Conservation (phyloP, 305 asterid species). For the Solanum hybrid region DNA sequence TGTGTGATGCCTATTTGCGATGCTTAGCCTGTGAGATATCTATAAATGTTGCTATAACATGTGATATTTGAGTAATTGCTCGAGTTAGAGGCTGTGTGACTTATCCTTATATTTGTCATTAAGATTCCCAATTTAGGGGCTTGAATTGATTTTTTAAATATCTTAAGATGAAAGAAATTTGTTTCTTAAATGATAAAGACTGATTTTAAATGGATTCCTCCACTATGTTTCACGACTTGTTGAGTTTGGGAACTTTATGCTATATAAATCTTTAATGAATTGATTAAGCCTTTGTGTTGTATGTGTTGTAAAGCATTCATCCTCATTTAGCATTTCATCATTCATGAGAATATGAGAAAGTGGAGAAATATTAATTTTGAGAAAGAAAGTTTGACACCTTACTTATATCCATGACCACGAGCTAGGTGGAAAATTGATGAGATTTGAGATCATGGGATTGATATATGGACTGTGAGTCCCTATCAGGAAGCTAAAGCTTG, state of each 20-base stretch:
- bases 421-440: neutral
- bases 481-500: neutral
- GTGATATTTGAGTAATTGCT: neutral
- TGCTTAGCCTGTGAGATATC: neutral
- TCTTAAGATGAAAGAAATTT: neutral
- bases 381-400: neutral
- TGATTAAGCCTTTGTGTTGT: neutral
- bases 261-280: no score
- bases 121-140: neutral
- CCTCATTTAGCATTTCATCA: neutral
- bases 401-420: neutral
- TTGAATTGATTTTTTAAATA: neutral
- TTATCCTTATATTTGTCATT: neutral
- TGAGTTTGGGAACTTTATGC: neutral
- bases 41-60: no score
- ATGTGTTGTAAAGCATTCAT: neutral
- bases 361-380: neutral
- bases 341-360: neutral
- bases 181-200: neutral
- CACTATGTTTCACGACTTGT: neutral
- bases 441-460: neutral
- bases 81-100: neutral
- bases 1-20: neutral
- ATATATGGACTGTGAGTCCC: neutral
- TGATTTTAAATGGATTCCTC: neutral